Base-by-base conservation (phyloP, 2,329 filamentous ascomycete genomes). In the Aureobasidium sp. region DNA sequence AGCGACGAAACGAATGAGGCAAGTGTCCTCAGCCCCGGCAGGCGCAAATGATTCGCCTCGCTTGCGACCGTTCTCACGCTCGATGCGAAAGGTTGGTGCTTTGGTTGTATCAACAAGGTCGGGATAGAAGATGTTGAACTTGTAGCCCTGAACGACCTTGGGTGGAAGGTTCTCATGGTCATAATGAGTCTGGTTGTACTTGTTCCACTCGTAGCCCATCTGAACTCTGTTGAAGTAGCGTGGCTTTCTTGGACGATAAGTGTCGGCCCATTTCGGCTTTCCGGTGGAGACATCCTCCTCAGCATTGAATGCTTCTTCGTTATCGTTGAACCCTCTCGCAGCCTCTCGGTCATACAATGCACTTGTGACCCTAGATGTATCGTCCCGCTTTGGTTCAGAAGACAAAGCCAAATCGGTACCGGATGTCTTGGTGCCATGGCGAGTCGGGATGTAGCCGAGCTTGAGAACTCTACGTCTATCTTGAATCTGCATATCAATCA, bases 201-300 rank as follows among this genome's bases (percentile, higher is more conserved):
- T 99, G 80, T 99, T 99, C 94, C 94, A 99, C 75, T 99, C 94
- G 75, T 97, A 99, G 59, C 94, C 94, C 90, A 97, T 97, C 75
- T 96, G 92, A 51, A 97, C 92, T 44, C 94, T 88, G 73, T 97
- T 97, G 82, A 99, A 99, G 77, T 97, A 97, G 64, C 89, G 86
- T 13, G 94, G 94, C 76, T 97, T 99, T 66, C 94, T 85, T 8
- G 93, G 91, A 42, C 88, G 85, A 74, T 96, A 89, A 75, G 93
- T 91, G 71, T 86, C 85, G 6, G 88, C 87, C 91, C 91, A 96
- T 66, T 87, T 84, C 4, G 90, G 87, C 67, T 85, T 85, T 3
- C 82, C 78, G 5, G 78, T 77, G 36, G 82, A 78, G 29, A 96
- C 86, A 44, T 87, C 82, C 75, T 96, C 94, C 76, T 99, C 94